A percentile compares a stretch with the other conserved stretches of the same genome.
These are phyloP conservation scores for Petasospora rhodanensis DNA, from an alignment of 1,139 yeast species.

Conservation along the genomic window DNA sequence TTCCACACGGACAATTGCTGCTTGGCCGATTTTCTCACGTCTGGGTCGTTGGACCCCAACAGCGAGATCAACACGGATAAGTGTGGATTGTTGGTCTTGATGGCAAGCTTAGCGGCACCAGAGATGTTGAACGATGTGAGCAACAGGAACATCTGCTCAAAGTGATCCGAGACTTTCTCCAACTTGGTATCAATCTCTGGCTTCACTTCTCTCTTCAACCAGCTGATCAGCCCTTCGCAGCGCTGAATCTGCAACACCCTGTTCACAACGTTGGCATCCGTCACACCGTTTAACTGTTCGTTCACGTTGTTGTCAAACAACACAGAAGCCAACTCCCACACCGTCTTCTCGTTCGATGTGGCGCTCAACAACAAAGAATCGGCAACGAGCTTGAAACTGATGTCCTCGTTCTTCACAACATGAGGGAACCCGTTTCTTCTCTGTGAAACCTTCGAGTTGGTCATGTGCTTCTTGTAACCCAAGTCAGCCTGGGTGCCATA, in stretches of 20 bases:
- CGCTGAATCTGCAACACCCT: conserved; percentile 37
- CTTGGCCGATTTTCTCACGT: conserved; percentile 50
- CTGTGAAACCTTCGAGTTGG: conserved; percentile 11
- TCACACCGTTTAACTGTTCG: conserved; percentile 23
- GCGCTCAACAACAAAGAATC: conserved; percentile 20
- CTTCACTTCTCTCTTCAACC: conserved; percentile 53
- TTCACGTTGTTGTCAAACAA: conserved; percentile 45
- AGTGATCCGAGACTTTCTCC: conserved; percentile 29
- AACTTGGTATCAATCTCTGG: conserved; percentile 39
- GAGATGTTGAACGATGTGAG: conserved; percentile 55
- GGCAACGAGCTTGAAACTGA: conserved; percentile 30
- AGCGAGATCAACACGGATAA: conserved; percentile 67
- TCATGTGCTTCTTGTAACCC: conserved; percentile 19
- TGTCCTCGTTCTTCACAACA: conserved; percentile 22
- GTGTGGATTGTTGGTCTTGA: conserved; percentile 57
- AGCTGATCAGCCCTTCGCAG: conserved; percentile 44
- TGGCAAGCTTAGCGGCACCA: conserved; percentile 59
- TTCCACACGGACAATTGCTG: conserved; percentile 68
- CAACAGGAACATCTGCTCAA: conserved; percentile 48
- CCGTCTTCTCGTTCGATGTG: conserved; percentile 23
- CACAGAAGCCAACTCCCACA: conserved; percentile 53
- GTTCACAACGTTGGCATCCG: conserved; percentile 27
- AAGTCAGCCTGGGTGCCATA: conserved; percentile 10
- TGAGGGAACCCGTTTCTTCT: conserved; percentile 30
- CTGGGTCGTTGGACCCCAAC: conserved; percentile 62